Base-by-base conservation (phyloP, 202 grass and related monocot species). In the Carex arenaria region DNA sequence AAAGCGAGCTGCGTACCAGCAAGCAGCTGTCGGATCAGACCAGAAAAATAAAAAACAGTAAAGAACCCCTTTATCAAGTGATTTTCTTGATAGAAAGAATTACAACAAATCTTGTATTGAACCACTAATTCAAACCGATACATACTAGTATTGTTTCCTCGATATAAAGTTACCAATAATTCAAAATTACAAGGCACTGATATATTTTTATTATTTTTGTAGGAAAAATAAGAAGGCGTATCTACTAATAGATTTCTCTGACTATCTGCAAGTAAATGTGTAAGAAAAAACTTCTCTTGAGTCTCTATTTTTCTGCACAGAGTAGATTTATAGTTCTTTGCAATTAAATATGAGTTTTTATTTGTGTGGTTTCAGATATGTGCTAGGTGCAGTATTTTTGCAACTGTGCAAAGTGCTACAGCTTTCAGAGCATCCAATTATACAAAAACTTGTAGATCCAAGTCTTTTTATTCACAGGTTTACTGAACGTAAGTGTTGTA, bases 381-480 rank as follows among this genome's bases (percentile, higher is more conserved):
- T 95, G 59, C 83, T 98, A 81, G 92, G 95, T 84, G 95, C 92
- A 79, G 90, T 95, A 70, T 98, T 98, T 90, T 87, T 98, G 78
- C 92, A 98, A 87, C 89, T 98, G 72, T 98, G 95, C 80, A 92
- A 92, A 95, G 82, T 93, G 78, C 85, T 98, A 49, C 88, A 83
- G 57, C 90, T 98, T 0, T 23, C 77, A 54, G 78, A 93, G 4
- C 95, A 98, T 91, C 92, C 95, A 83, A 55, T 95, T 87, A 72
- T 98, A 82, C 92, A 98, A 83, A 95, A 90, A 31, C 86, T 98
- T 45, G 61, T 95, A 43, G 95, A 98, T 83, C 95, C 95, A 61
- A 93, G 92, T 76, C 95, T 95, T 89, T 98, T 98, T 84, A 98
- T 98, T 32, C 87, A 98, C 84, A 87, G 95, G 59, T 98, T 98